phyloP scores from a whole-genome alignment of 768 basidiomycete genomes.

The Aureoboletus auriporus region DNA sequence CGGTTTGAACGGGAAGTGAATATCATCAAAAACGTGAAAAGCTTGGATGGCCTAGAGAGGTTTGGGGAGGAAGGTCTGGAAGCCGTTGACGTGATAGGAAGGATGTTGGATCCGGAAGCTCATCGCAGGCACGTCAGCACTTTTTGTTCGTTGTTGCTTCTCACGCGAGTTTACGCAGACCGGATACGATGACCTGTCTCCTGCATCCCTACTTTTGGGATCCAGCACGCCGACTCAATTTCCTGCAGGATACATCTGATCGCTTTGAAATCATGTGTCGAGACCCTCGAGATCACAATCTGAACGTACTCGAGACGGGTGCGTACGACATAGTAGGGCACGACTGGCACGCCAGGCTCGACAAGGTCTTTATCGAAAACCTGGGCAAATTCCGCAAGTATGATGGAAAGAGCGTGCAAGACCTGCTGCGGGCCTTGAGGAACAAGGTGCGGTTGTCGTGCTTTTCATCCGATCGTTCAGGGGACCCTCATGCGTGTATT shows the following conservation, averaged over 20 bases:
- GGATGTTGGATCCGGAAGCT: conserved; percentile 79
- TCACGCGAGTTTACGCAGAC: conserved; percentile 42
- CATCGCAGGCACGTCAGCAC: conserved; percentile 58
- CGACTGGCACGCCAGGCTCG: conserved; percentile 86
- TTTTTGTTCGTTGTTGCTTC: conserved; percentile 1
- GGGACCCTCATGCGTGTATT: conserved; percentile 7
- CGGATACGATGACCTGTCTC: conserved; percentile 83
- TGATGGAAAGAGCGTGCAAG: conserved; percentile 86
- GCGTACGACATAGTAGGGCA: conserved; percentile 73
- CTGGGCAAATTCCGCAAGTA: conserved; percentile 98
- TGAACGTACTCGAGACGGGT: conserved; percentile 70
- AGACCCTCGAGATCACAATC: conserved; percentile 76
- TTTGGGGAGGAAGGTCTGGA: conserved; percentile 96
- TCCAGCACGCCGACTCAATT: conserved; percentile 74
- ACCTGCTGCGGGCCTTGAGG: conserved; percentile 85
- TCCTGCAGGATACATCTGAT: conserved; percentile 97
- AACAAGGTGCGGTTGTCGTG: conserved; percentile 70
- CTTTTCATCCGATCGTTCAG: background rate
- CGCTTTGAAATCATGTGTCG: conserved; percentile 97
- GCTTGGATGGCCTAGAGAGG: conserved; percentile 63
- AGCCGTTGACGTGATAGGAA: conserved; percentile 71
- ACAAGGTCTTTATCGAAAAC: conserved; percentile 89
- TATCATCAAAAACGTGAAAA: conserved; percentile 80
- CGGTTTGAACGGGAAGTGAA: conserved; percentile 92
- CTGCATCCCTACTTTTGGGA: conserved; percentile 98